Conservation (phyloP, 129 eudicot genomes). For the Kitagawia praeruptora region DNA sequence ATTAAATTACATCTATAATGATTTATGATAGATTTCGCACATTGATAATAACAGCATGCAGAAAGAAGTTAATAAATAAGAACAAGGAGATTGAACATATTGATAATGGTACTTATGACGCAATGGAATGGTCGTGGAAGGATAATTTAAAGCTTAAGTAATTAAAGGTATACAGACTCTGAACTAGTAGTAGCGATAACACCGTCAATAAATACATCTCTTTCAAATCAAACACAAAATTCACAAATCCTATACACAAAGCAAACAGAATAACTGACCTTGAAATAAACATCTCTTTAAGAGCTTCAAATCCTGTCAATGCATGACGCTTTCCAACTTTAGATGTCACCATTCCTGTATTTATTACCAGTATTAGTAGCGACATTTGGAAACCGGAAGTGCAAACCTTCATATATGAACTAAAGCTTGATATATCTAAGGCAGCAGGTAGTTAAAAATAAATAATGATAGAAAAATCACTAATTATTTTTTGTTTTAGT, state of each 20-base stretch:
- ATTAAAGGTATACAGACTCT: not conserved
- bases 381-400: not conserved
- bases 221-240: too few species aligned
- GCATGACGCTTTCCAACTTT: constrained; percentile 99
- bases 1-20: not conserved
- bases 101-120: too few species aligned
- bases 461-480: not conserved
- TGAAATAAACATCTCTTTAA: constrained; percentile 77
- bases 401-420: not conserved
- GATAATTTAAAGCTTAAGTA: too few species aligned
- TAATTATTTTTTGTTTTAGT: too few species aligned
- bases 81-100: not conserved
- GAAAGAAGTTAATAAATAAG: not conserved
- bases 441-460: not conserved
- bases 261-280: constrained; percentile 29
- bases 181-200: not conserved
- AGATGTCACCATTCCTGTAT: constrained; percentile 93
- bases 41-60: not conserved
- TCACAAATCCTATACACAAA: not conserved
- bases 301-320: constrained; percentile 80
- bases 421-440: not conserved
- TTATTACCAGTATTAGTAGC: not conserved
- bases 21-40: not conserved
- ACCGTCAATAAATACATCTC: not conserved
- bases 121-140: too few species aligned